Conservation (phyloP, 352 stramenopile species). For the Pythium dissimile region DNA sequence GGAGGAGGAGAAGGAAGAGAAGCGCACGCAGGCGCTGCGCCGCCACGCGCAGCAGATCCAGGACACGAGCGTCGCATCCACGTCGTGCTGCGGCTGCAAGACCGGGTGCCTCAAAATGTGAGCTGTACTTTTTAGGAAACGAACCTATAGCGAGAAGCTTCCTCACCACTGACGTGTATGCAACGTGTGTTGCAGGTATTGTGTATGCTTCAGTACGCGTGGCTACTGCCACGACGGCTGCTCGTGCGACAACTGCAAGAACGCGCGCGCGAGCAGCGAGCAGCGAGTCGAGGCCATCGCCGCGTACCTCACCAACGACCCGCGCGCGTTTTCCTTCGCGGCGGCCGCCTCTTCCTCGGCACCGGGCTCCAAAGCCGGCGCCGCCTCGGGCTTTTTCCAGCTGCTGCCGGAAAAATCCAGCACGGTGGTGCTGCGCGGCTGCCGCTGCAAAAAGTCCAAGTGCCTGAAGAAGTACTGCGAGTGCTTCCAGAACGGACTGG, state of each 20-base stretch:
- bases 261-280: conserved; percentile 46
- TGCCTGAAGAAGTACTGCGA: conserved; percentile 99
- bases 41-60: conserved; percentile 71
- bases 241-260: conserved; percentile 72
- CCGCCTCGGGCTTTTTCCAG: conserved; percentile 48
- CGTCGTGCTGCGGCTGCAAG: conserved; percentile 81
- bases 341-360: background rate
- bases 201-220: conserved; percentile 77
- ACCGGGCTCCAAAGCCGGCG: no score
- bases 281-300: conserved; percentile 75
- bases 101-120: conserved; percentile 83
- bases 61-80: conserved; percentile 63
- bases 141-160: no score
- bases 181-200: conserved; percentile 41
- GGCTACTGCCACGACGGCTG: conserved; percentile 77
- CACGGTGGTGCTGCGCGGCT: conserved; percentile 79
- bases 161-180: no score
- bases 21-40: conserved; percentile 41
- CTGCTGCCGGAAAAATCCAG: conserved; percentile 74
- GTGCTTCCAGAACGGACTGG: conserved; percentile 94
- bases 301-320: conserved; percentile 71
- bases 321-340: conserved; percentile 69
- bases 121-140: background rate
- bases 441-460: conserved; percentile 96
- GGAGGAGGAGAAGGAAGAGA: conserved; percentile 36